Base-by-base conservation (phyloP, 1,139 yeast species). In the Candida tropicalis region DNA sequence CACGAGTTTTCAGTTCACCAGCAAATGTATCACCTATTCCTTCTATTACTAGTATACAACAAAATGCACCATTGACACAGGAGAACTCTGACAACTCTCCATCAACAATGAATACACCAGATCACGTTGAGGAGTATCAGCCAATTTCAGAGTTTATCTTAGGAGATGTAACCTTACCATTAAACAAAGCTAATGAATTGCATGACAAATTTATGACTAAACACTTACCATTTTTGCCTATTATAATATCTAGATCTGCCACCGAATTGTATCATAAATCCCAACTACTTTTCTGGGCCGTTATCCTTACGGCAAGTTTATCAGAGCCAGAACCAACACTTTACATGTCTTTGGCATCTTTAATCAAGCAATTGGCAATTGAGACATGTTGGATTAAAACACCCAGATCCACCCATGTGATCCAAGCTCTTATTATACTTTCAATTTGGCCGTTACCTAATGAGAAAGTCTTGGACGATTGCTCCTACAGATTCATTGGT, bases 311-410 rank as follows among this genome's bases (percentile, higher is more conserved):
- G 0, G 95, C 97, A 0, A 83, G 95, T 33, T 68, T 87, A 18
- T 82, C 95, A 1, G 96, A 90, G 53, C 93, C 96, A 0, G 95
- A 87, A 40, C 97, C 97, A 2, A 75, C 87, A 0, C 62, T 89
- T 35, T 91, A 91, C 67, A 80, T 82, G 67, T 78, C 86, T 33
- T 70, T 90, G 40, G 84, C 95, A 12, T 79, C 88, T 1, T 70
- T 88, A 33, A 87, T 91, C 53, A 88, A 88, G 58, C 95, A 88
- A 59, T 68, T 90, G 51, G 96, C 96, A 0, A 88, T 89, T 47
- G 96, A 88, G 58, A 88, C 96, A 0, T 89, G 97, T 63, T 89
- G 97, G 96, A 82, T 89, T 42, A 73, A 91, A 48, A 90, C 98
- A 0, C 97, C 98, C 2, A 73, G 98, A 57, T 87, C 96, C 4